Evolutionary conservation across 345 rosid genomes (phyloP), one percentile per base, ranked within the genome.

Genomic region (Odontarrhena argentea): DNA sequence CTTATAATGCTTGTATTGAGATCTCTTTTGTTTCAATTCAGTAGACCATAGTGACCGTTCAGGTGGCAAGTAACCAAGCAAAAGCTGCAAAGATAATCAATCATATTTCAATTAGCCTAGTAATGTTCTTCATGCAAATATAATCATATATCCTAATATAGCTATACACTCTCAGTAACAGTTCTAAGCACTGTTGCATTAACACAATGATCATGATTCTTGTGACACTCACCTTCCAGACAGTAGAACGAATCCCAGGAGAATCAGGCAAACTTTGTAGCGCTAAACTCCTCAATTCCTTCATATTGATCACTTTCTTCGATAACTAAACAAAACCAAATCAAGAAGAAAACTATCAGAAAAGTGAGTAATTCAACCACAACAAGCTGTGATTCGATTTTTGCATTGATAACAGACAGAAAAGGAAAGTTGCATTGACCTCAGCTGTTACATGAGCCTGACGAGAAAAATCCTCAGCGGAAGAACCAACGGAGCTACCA

Each of bases 261-360:
- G 93, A 83, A 74, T 88, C 97, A 1, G 96, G 93, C 65, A 88
- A 70, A 47, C 99, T 96, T 57, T 88, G 96, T 32, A 86, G 80
- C 1, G 90, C 91, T 66, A 91, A 77, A 80, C 88, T 91, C 77
- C 96, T 85, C 66, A 94, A 37, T 55, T 91, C 97, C 76, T 84
- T 76, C 72, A 88, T 68, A 75, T 87, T 91, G 51, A 94, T 73
- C 65, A 86, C 86, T 75, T 91, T 91, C 91, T 81, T 87, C 28
- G 97, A 91, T 53, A 94, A 58, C 99, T 94, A 55, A 22, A 25
- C 42, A 68, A 49, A 8, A 62, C 6, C 36, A 32, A 32, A 28
- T 28, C 32, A 4, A 28, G 5, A 3, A 18, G 22, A 9, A 26
- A 6, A 25, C 2, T 8, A 32, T 26, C 25, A 55, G 63, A 32